Conservation (phyloP, 148 eudicot species). For the Silene uniflora region DNA sequence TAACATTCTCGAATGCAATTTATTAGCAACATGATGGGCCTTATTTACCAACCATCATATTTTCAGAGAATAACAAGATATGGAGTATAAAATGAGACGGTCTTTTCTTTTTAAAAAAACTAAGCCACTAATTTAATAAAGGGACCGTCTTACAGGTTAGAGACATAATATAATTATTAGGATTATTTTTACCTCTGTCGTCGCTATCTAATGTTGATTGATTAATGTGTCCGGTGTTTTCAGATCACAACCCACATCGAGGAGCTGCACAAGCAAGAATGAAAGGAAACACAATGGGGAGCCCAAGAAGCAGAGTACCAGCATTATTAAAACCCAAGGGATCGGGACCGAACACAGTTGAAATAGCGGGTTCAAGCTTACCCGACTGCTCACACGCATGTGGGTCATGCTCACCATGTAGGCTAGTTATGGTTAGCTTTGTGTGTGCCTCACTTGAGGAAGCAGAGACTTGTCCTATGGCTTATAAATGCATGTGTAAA, state of each 20-base stretch:
- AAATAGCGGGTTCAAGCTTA: conserved; percentile 59
- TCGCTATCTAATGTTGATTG: not conserved
- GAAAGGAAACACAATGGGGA: conserved; percentile 3
- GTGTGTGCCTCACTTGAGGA: conserved; percentile 52
- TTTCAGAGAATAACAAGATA: too few species aligned
- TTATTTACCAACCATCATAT: too few species aligned
- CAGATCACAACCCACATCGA: conserved; percentile 18
- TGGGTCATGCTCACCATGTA: conserved; percentile 69
- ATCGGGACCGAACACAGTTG: conserved; percentile 44
- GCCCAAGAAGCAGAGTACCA: not conserved
- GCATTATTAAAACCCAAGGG: conserved; percentile 20
- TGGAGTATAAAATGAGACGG: too few species aligned
- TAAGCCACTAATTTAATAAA: too few species aligned
- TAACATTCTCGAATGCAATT: too few species aligned
- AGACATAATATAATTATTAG: too few species aligned
- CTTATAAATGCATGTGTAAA: conserved; percentile 75
- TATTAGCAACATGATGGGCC: too few species aligned
- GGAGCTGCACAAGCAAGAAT: conserved; percentile 18
- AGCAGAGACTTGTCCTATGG: conserved; percentile 77
- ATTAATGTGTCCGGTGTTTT: not conserved
- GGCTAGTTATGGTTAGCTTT: conserved; percentile 72
- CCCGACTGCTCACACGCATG: conserved; percentile 72
- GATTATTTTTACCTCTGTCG: too few species aligned
- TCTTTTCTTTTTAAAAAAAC: too few species aligned
- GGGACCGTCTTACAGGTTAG: too few species aligned